Evolutionary conservation across 805 yeast species (phyloP).

Genomic region (Saccharomyces eubayanus): DNA sequence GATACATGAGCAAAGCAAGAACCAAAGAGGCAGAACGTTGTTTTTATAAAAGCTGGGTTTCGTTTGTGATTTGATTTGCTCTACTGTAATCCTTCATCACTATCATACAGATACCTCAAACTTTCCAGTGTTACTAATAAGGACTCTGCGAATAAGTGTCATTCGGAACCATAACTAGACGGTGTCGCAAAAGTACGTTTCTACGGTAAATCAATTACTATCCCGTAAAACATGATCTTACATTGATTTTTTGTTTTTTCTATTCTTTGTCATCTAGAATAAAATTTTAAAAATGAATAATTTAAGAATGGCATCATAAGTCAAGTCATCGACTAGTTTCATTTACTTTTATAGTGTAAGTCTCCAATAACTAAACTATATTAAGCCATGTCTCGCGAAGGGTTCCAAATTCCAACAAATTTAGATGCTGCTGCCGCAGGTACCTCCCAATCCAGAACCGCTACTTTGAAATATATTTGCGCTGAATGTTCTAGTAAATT

Average conservation of each 20-base stretch:
- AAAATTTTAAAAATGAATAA: neutral
- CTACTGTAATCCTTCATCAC: neutral
- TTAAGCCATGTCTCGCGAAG: slow-evolving; percentile 59
- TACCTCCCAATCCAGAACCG: slow-evolving; percentile 55
- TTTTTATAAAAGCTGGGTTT: neutral
- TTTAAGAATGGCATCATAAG: neutral
- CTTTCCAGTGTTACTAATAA: neutral
- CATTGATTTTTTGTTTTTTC: neutral
- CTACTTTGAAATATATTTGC: slow-evolving; percentile 88
- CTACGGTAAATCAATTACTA: no score
- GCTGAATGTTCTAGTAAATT: slow-evolving; percentile 92
- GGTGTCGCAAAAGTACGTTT: no score
- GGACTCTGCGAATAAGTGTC: neutral
- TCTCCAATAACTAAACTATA: neutral
- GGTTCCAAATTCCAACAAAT: slow-evolving; percentile 74
- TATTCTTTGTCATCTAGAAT: neutral
- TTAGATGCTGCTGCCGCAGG: slow-evolving; percentile 84
- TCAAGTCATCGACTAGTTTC: neutral
- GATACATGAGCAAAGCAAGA: neutral
- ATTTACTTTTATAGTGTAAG: neutral
- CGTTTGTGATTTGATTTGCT: neutral
- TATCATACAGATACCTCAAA: neutral
- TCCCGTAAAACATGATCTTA: neutral
- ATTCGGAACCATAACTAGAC: neutral
- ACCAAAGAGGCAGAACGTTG: neutral